Evolutionary conservation across 1,139 yeast genomes (phyloP).

Genomic region (Candida tetrigidarum): DNA sequence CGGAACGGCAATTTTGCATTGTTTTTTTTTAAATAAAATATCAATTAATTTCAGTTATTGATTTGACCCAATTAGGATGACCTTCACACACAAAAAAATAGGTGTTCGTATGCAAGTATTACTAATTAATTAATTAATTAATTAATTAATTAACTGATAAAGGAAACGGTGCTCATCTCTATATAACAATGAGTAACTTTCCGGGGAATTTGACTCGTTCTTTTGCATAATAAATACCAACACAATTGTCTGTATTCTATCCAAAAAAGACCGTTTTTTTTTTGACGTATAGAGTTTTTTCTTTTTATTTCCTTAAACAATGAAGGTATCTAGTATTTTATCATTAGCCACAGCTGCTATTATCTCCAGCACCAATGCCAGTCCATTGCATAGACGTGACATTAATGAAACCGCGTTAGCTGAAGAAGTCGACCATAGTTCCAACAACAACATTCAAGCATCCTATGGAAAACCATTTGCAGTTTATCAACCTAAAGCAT

Average conservation of each 20-base stretch:
- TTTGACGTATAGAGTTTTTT: not conserved
- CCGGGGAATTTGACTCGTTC: no score
- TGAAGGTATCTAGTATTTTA: conserved; percentile 20
- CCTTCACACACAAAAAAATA: not conserved
- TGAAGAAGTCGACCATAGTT: conserved; percentile 17
- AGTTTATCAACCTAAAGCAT: conserved; percentile 55
- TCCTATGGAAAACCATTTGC: conserved; percentile 39
- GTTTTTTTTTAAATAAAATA: not conserved
- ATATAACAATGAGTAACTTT: no score
- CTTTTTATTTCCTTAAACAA: no score
- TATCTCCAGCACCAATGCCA: conserved; percentile 20
- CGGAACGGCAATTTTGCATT: not conserved
- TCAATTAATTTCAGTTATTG: not conserved
- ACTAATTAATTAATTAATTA: not conserved
- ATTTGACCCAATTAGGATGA: not conserved
- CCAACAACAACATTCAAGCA: conserved; percentile 26
- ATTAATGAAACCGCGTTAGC: conserved; percentile 23
- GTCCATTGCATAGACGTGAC: conserved; percentile 26
- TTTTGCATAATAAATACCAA: no score
- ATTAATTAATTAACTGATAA: not conserved
- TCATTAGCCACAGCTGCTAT: conserved; percentile 18
- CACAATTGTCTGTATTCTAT: not conserved
- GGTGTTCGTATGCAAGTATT: no score
- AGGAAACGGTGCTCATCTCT: no score
- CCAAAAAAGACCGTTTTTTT: not conserved